Evolutionary conservation across 352 stramenopile genomes (phyloP), one percentile per base, ranked within the genome.

Genomic region (Discostella stelligera): DNA sequence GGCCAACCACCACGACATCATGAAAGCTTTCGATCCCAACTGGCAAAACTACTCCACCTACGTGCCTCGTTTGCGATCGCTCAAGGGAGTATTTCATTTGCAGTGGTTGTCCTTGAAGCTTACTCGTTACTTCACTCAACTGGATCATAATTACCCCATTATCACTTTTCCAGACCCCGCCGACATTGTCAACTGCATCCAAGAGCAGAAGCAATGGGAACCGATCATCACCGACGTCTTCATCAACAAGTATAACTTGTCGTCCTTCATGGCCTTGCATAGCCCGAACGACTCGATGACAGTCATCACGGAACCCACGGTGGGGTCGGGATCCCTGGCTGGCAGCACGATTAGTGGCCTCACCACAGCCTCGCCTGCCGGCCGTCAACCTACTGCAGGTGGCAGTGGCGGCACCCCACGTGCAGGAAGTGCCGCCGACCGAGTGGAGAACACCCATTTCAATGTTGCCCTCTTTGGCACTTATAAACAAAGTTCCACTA

Each of bases 21-120:
- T 67, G 39, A 53, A 67, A 50, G 25, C 55, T 0, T 63, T 21
- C 20, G 23, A 44, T n/a, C 20, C 25, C 21, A 11, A 18, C 25
- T 63, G 55, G 55, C 8, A 11, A 0, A 23, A n/a, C 2, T 44
- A 44, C 23, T 11, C 1, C 16, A 44, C 55, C 14, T 44, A 37
- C n/a, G 23, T 44, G 7, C 32, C 23, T 23, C 32, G 32, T 8
- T 20, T 63, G 10, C 25, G 32, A n/a, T 13, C 18, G 3, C 21
- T 23, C 14, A 21, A 44, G 32, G 1, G 32, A 23, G 55, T 44
- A 2, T 63, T 46, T 25, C 32, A 48, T 18, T 10, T 41, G 5
- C 55, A 41, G 16, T 48, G 32, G 55, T 20, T 37, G 11, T 63
- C 55, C 14, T 14, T 63, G 3, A 63, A 44, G 20, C 55, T 48